Conservation (phyloP, 2,329 filamentous ascomycete genomes). For the Hypoxylon rubiginosum region DNA sequence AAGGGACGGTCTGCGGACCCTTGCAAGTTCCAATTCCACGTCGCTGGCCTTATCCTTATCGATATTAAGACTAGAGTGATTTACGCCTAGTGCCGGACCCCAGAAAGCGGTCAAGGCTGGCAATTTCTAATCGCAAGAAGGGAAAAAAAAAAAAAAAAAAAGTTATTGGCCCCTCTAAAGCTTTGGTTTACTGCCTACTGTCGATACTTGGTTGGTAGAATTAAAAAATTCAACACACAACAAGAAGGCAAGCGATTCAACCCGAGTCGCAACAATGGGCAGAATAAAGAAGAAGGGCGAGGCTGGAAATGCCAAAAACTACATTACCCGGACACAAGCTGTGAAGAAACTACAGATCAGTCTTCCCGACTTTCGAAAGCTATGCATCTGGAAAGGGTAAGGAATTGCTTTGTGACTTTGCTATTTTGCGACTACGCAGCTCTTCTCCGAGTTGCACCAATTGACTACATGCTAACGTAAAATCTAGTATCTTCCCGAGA, state of each 20-base stretch:
- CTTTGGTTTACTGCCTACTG: slow-evolving; percentile 11
- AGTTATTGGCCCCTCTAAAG: slow-evolving; percentile 43
- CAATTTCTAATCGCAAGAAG: slow-evolving; percentile 32
- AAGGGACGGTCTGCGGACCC: slow-evolving; percentile 20
- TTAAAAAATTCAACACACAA: no score
- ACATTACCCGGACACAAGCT: slow-evolving; percentile 95
- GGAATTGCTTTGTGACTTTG: slow-evolving; percentile 12
- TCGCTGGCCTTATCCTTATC: slow-evolving; percentile 32
- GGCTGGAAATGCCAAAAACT: slow-evolving; percentile 96
- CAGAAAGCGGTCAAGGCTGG: slow-evolving; percentile 41
- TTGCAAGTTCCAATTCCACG: slow-evolving; percentile 15
- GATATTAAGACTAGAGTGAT: slow-evolving; percentile 15
- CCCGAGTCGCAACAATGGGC: slow-evolving; percentile 64
- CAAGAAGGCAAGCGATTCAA: slow-evolving; percentile 2
- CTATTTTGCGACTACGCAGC: slow-evolving; percentile 1
- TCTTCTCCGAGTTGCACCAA: slow-evolving; percentile 1
- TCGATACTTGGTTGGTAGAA: neutral
- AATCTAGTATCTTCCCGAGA: slow-evolving; percentile 84
- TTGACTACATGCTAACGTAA: slow-evolving; percentile 4
- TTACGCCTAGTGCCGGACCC: slow-evolving; percentile 18
- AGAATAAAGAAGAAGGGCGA: slow-evolving; percentile 94
- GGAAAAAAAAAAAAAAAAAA: no score
- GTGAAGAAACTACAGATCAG: slow-evolving; percentile 98
- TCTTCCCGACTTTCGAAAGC: slow-evolving; percentile 94
- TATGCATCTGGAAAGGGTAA: slow-evolving; percentile 97